Base-by-base conservation (phyloP, 1,284 basidiomycete species). In the Ceratobasidium sp. region DNA sequence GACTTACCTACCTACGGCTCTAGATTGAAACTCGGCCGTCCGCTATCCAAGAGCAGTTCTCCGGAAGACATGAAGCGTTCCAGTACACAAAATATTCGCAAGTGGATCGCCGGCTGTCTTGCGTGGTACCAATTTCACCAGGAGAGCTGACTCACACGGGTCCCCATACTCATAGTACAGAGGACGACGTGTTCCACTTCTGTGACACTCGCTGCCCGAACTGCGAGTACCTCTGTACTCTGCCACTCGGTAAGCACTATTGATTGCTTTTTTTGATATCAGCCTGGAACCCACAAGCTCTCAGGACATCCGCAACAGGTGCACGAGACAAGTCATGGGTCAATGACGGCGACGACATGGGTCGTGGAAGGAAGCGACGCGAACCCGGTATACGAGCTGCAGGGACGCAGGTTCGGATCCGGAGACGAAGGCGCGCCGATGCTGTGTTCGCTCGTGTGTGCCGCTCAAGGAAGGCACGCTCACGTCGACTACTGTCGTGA, bases 321-420 rank as follows among this genome's bases (percentile, higher is more conserved):
- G 54, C 90, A 91, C 71, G 89, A 90, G 39, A 91, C 90, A 0
- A 84, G 85, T 33, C 90, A 91, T 78, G 90, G 90, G 1, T 90
- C 88, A 1, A 91, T 91, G 90, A 87, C 88, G 0, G 84, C 82
- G 63, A 87, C 87, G 0, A 83, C 84, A 53, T 91, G 90, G 90
- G 83, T 86, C 0, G 80, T 91, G 0, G 88, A 90, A 67, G 87
- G 86, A 0, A 84, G 85, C 0, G 87, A 89, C 31, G 86, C 45
- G 8, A 78, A 87, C 54, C 86, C 87, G 0, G 81, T 84, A 13
- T 63, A 85, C 15, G 90, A 91, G 77, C 81, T 90, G 1, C 85
- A 87, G 77, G 89, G 90, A 1, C 86, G 85, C 65, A 87, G 86
- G 69, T 91, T 89, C 80, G 88, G 85, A 1, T 80, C 86, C 0